Evolutionary conservation across 1,139 yeast species (phyloP).

Genomic region (Nakaseomyces bracarensis): DNA sequence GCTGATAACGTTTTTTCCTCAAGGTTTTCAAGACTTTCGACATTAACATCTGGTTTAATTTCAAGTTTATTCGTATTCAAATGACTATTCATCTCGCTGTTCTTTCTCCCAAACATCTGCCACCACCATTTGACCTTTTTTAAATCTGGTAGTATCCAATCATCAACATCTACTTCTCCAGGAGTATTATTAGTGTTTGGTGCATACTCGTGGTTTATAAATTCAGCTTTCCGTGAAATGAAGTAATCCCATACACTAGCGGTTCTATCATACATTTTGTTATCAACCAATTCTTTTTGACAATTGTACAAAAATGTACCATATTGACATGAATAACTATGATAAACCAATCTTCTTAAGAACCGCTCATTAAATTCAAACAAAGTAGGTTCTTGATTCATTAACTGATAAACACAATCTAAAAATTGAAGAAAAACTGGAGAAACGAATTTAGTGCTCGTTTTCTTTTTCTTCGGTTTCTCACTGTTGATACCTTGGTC

Average conservation of each 20-base stretch:
- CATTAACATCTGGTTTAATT: not conserved
- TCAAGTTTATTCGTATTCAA: not conserved
- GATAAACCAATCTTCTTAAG: slow-evolving; percentile 73
- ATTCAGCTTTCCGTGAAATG: slow-evolving; percentile 65
- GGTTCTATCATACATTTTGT: slow-evolving; percentile 42
- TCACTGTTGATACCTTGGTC: not conserved
- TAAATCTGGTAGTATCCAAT: slow-evolving; percentile 59
- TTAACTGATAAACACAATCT: slow-evolving; percentile 77
- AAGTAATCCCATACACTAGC: slow-evolving; percentile 93
- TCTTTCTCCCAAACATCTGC: slow-evolving; percentile 68
- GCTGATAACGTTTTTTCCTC: not conserved
- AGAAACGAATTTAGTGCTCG: slow-evolving; percentile 51
- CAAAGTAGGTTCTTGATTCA: slow-evolving; percentile 56
- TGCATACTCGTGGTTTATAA: slow-evolving; percentile 45
- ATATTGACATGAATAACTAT: slow-evolving; percentile 87
- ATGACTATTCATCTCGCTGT: slow-evolving; percentile 62
- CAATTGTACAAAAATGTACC: slow-evolving; percentile 79
- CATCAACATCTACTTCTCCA: slow-evolving; percentile 33
- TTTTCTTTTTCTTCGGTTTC: slow-evolving; percentile 30
- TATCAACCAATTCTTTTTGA: slow-evolving; percentile 51
- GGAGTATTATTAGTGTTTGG: slow-evolving; percentile 10
- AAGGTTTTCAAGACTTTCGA: not conserved
- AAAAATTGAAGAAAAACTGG: slow-evolving; percentile 92
- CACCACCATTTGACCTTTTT: slow-evolving; percentile 79
- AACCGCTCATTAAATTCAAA: slow-evolving; percentile 90